A percentile compares a stretch with the other conserved stretches of the same genome.
Conservation (phyloP, 2,329 filamentous ascomycete species). For the Talaromyces sp. region DNA sequence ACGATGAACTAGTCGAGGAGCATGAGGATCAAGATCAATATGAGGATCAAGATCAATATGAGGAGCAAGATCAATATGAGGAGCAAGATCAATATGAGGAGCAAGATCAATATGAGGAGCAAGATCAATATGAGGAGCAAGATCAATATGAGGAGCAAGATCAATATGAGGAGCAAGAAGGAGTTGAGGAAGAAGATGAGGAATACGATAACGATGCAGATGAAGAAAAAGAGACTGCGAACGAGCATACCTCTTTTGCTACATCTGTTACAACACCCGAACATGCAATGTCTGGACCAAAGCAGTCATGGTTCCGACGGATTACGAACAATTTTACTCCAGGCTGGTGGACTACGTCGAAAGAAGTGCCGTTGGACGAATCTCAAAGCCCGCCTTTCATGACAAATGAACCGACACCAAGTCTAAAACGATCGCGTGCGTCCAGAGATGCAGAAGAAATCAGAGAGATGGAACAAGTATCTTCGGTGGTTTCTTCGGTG, state of each 20-base stretch:
- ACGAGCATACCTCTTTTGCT: neutral
- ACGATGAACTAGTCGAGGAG: neutral
- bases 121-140: slow-evolving; percentile 6
- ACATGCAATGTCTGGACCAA: slow-evolving; percentile 13
- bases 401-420: slow-evolving; percentile 6
- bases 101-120: too few relatives aligned
- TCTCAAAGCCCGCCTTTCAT: slow-evolving; percentile 12
- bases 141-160: slow-evolving; percentile 19
- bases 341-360: slow-evolving; percentile 13
- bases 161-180: slow-evolving; percentile 18
- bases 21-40: neutral
- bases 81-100: neutral
- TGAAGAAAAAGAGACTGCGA: slow-evolving; percentile 11
- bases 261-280: slow-evolving; percentile 7
- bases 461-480: neutral
- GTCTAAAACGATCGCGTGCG: slow-evolving; percentile 12
- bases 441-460: neutral
- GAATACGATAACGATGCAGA: slow-evolving; percentile 14
- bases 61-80: too few relatives aligned
- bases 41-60: neutral
- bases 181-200: neutral
- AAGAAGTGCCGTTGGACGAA: slow-evolving; percentile 11
- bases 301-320: slow-evolving; percentile 35
- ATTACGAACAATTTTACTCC: slow-evolving; percentile 18
- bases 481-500: neutral